Conservation (phyloP, 2,329 filamentous ascomycete genomes). For the Penicillium oxalicum region DNA sequence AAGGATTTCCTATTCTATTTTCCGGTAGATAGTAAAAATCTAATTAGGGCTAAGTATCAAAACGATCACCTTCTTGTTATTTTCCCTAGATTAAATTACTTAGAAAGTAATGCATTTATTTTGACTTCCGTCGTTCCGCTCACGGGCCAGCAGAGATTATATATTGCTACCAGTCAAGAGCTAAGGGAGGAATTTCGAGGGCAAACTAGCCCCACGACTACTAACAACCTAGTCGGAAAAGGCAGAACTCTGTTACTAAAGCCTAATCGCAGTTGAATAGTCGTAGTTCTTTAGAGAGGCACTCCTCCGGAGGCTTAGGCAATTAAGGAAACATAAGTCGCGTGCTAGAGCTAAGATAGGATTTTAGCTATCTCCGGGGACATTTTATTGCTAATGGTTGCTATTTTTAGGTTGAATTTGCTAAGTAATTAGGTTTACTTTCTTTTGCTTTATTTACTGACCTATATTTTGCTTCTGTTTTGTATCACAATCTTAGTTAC, state of each 20-base stretch:
- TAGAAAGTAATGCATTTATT: constrained; percentile 4
- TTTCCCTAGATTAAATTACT: constrained; percentile 4
- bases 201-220: constrained; percentile 1
- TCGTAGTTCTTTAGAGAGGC: background rate
- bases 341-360: background rate
- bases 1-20: background rate
- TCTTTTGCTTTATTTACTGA: background rate
- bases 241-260: constrained; percentile 6
- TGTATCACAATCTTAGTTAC: background rate
- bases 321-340: constrained; percentile 1
- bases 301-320: constrained; percentile 1
- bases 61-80: constrained; percentile 3
- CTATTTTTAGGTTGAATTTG: background rate
- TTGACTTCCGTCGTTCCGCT: constrained; percentile 5
- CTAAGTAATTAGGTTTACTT: background rate
- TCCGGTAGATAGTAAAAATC: background rate
- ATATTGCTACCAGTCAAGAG: constrained; percentile 1
- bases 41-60: background rate
- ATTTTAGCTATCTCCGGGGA: background rate
- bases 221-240: constrained; percentile 4
- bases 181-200: constrained; percentile 3
- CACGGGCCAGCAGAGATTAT: constrained; percentile 2
- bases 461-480: background rate
- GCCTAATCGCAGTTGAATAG: constrained; percentile 1
- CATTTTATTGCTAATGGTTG: background rate